These are phyloP conservation scores for Mytilinidion resinicola DNA, from an alignment of 495 filamentous ascomycete genomes.

Conservation along the genomic window DNA sequence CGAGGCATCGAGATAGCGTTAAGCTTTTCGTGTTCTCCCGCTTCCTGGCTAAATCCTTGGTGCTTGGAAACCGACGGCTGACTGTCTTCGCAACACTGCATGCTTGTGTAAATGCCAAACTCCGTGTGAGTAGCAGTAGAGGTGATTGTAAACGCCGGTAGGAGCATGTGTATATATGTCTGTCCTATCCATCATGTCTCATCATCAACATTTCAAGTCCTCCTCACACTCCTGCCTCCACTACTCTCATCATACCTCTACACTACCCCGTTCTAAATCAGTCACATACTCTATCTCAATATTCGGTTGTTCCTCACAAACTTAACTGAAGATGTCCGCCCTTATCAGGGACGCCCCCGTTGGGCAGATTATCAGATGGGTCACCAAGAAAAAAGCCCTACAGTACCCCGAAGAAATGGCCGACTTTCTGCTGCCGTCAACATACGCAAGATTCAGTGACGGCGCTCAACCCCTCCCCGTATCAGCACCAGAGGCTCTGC, in stretches of 20 bases:
- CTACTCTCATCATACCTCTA: neutral
- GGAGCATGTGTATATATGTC: neutral
- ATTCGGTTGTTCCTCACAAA: no score
- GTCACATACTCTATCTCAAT: no score
- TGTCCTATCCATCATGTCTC: neutral
- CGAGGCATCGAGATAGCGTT: no score
- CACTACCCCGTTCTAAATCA: neutral
- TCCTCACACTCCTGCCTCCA: neutral
- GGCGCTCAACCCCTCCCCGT: neutral
- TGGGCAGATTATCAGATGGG: slow-evolving; percentile 27
- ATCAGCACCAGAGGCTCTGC: slow-evolving; percentile 7
- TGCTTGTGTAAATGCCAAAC: no score
- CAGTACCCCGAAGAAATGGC: slow-evolving; percentile 29
- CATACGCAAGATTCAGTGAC: neutral
- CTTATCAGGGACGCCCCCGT: slow-evolving; percentile 27
- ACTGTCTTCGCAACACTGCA: no score
- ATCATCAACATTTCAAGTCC: neutral
- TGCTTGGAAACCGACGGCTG: neutral
- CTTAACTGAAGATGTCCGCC: slow-evolving; percentile 12
- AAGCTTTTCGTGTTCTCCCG: no score
- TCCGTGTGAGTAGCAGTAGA: no score
- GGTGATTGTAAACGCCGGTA: neutral
- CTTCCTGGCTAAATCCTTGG: no score
- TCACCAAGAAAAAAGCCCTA: slow-evolving; percentile 21
- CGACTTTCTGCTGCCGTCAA: slow-evolving; percentile 17